Conservation (phyloP, 1,139 yeast species). For the Geotrichum klebahnii region DNA sequence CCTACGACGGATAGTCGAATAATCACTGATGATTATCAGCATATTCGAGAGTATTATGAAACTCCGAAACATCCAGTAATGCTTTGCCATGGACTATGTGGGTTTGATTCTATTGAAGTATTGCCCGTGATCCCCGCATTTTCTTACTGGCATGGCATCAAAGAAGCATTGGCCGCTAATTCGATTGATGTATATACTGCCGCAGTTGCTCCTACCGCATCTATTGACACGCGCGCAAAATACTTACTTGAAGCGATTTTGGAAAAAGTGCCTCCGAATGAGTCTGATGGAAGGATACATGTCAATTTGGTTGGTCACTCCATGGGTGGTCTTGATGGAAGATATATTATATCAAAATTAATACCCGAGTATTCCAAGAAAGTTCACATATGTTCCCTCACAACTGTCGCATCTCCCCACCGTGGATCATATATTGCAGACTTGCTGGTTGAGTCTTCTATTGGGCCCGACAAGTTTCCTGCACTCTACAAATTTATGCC, state of each 20-base stretch:
- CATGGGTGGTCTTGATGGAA: constrained; percentile 88
- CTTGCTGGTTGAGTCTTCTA: constrained; percentile 44
- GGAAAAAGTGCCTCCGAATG: constrained; percentile 38
- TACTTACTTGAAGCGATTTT: constrained; percentile 53
- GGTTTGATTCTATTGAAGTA: constrained; percentile 51
- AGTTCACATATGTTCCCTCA: constrained; percentile 55
- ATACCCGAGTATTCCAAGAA: constrained; percentile 31
- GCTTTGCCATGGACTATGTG: constrained; percentile 79
- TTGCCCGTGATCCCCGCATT: constrained; percentile 42
- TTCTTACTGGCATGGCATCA: constrained; percentile 81
- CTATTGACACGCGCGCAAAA: constrained; percentile 66
- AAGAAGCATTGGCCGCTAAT: constrained; percentile 51
- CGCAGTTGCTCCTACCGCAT: constrained; percentile 77
- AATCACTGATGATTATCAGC: constrained; percentile 22
- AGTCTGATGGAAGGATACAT: constrained; percentile 25
- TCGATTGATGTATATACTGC: constrained; percentile 73
- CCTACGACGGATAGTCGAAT: constrained; percentile 14
- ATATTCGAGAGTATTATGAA: constrained; percentile 32
- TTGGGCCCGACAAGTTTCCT: constrained; percentile 19
- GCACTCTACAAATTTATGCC: constrained; percentile 16
- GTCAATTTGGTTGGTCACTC: constrained; percentile 83
- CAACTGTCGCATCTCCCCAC: constrained; percentile 87
- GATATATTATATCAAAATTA: constrained; percentile 64
- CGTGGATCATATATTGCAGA: constrained; percentile 84
- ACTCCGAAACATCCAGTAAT: constrained; percentile 61